phyloP scores from a whole-genome alignment of 129 eudicot species.

The Gnaphalium uliginosum region DNA sequence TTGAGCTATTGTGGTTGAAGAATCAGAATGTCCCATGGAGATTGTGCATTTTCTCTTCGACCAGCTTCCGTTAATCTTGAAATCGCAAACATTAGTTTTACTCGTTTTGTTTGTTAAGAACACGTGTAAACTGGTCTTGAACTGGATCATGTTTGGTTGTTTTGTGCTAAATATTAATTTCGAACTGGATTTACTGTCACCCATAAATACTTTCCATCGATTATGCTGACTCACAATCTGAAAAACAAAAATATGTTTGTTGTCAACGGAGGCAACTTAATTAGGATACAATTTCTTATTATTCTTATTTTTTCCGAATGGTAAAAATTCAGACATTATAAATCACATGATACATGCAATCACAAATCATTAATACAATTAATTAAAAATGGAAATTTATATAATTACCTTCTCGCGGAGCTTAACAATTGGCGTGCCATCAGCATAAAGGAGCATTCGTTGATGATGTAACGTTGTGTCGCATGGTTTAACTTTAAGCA shows the following conservation, averaged over 20 bases:
- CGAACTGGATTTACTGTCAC: background rate
- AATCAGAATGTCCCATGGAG: background rate
- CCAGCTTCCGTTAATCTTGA: constrained; percentile 9
- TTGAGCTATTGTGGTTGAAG: constrained; percentile 8
- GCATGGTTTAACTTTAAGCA: constrained; percentile 15
- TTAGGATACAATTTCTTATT: background rate
- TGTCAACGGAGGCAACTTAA: background rate
- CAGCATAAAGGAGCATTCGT: background rate
- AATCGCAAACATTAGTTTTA: background rate
- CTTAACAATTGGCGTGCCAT: background rate
- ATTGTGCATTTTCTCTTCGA: background rate
- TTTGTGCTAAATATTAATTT: background rate
- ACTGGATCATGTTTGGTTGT: background rate
- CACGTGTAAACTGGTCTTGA: background rate
- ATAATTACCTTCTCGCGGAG: background rate
- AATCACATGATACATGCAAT: background rate
- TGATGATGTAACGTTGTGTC: constrained; percentile 1
- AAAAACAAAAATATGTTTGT: constrained; percentile 9
- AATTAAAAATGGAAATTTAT: background rate
- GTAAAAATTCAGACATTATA: background rate
- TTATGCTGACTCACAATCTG: constrained; percentile 5
- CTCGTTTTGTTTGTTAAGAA: constrained; percentile 5
- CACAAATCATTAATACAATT: background rate
- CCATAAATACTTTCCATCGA: constrained; percentile 9
- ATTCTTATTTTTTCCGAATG: too few relatives aligned